These are phyloP conservation scores for Coemansia sp. DNA, from an alignment of 192 early-diverging fungal genomes.

Conservation along the genomic window DNA sequence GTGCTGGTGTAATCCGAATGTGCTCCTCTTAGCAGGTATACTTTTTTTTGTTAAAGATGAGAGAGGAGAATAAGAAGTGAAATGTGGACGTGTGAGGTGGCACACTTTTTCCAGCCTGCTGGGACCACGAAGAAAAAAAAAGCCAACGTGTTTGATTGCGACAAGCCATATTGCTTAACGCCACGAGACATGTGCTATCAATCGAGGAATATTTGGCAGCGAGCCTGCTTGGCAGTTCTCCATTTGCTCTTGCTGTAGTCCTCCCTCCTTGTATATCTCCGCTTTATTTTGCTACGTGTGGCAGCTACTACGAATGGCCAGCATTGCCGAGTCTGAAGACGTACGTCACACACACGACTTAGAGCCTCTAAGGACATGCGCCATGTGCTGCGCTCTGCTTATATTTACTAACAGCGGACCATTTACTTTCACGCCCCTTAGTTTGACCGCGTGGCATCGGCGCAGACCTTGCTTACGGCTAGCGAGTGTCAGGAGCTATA, in stretches of 20 bases:
- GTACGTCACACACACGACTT: neutral
- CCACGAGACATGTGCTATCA: neutral
- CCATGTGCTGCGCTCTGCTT: neutral
- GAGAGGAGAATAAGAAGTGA: too few species aligned
- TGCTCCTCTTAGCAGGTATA: too few species aligned
- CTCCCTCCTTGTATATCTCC: neutral
- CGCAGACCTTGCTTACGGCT: constrained; percentile 1
- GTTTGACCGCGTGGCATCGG: constrained; percentile 3
- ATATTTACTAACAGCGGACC: neutral
- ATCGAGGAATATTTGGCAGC: neutral
- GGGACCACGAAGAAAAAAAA: too few species aligned
- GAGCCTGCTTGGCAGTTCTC: neutral
- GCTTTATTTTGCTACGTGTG: too few species aligned
- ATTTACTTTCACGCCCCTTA: neutral
- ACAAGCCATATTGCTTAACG: neutral
- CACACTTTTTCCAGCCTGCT: too few species aligned
- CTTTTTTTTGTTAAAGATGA: too few species aligned
- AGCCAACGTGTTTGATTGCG: too few species aligned
- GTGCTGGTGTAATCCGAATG: constrained; percentile 36
- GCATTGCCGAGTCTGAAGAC: constrained; percentile 4
- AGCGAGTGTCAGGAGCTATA: constrained; percentile 28
- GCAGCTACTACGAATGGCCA: neutral
- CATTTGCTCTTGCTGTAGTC: neutral
- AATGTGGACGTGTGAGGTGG: too few species aligned
- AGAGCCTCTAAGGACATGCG: neutral